These are phyloP conservation scores for Byssoonygena ceratinophila DNA, from an alignment of 2,329 filamentous ascomycete genomes.

Conservation along the genomic window DNA sequence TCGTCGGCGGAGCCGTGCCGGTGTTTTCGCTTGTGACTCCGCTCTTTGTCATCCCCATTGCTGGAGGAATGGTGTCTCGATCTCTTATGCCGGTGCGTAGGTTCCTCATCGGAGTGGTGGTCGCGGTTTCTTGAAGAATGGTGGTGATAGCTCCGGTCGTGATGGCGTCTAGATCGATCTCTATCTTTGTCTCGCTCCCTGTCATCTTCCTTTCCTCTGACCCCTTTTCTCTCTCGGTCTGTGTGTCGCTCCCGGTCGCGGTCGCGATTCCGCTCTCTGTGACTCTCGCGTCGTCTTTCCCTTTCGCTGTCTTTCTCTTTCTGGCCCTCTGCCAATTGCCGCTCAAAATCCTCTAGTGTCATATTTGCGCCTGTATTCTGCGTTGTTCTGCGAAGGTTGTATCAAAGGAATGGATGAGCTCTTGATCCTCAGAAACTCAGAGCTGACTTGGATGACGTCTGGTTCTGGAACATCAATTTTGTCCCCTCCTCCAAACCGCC, in stretches of 20 bases:
- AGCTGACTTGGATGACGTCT: conserved; percentile 8
- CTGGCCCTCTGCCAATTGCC: conserved; percentile 51
- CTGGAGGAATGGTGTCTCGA: conserved; percentile 45
- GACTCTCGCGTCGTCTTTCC: conserved; percentile 24
- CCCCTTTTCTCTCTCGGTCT: conserved; percentile 25
- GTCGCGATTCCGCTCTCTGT: conserved; percentile 29
- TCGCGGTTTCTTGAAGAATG: conserved; percentile 29
- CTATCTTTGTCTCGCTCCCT: conserved; percentile 30
- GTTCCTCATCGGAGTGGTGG: conserved; percentile 41
- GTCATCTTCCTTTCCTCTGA: conserved; percentile 27
- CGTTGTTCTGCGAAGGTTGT: too few species aligned
- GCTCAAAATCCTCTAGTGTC: conserved; percentile 66
- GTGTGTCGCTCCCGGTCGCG: conserved; percentile 29
- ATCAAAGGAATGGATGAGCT: too few species aligned
- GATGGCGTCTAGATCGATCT: conserved; percentile 21
- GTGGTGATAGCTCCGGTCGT: conserved; percentile 39
- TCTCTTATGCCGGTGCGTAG: conserved; percentile 53
- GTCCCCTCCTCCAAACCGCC: neutral
- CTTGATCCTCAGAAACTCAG: too few species aligned
- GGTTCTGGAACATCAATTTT: neutral
- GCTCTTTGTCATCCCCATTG: conserved; percentile 40
- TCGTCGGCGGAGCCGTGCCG: conserved; percentile 33
- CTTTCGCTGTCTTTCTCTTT: conserved; percentile 28
- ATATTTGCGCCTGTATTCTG: conserved; percentile 30
- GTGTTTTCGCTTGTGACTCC: conserved; percentile 40